Conservation (phyloP, 2,329 filamentous ascomycete species). For the Aureobasidium uvarum region DNA sequence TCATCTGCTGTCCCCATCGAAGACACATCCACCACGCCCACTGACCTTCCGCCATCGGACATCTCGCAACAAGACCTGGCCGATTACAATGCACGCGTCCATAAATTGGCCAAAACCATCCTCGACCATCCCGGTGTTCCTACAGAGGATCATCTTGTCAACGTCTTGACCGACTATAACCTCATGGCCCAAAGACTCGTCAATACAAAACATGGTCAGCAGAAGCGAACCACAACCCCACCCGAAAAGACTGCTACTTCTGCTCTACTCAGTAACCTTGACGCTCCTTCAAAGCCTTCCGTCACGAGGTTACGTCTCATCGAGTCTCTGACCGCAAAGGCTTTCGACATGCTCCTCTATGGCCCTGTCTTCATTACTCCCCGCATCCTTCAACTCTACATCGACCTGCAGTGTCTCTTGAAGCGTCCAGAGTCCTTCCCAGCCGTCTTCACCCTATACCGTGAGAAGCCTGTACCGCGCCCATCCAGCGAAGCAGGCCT, state of each 20-base stretch:
- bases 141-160: constrained; percentile 25
- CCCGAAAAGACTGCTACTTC: constrained; percentile 50
- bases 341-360: constrained; percentile 69
- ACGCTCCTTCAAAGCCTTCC: constrained; percentile 36
- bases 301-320: constrained; percentile 41
- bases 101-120: constrained; percentile 22
- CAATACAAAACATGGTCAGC: constrained; percentile 35
- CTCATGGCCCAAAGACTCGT: constrained; percentile 33
- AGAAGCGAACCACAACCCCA: constrained; percentile 13
- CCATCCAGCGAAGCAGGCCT: constrained; percentile 47
- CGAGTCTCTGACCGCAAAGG: constrained; percentile 52
- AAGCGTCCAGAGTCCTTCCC: constrained; percentile 74
- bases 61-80: constrained; percentile 22
- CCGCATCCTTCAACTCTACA: constrained; percentile 68
- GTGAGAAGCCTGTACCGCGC: constrained; percentile 72
- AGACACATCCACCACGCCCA: background rate
- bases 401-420: constrained; percentile 71
- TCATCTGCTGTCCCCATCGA: background rate
- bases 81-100: constrained; percentile 23
- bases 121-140: constrained; percentile 26
- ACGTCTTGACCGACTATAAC: constrained; percentile 22
- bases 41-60: background rate
- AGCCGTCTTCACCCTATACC: constrained; percentile 76
- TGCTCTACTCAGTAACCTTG: constrained; percentile 53
- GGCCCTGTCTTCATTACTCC: constrained; percentile 78